These are phyloP conservation scores for Phytophthora pluvialis DNA, from an alignment of 352 stramenopile genomes.

Conservation along the genomic window DNA sequence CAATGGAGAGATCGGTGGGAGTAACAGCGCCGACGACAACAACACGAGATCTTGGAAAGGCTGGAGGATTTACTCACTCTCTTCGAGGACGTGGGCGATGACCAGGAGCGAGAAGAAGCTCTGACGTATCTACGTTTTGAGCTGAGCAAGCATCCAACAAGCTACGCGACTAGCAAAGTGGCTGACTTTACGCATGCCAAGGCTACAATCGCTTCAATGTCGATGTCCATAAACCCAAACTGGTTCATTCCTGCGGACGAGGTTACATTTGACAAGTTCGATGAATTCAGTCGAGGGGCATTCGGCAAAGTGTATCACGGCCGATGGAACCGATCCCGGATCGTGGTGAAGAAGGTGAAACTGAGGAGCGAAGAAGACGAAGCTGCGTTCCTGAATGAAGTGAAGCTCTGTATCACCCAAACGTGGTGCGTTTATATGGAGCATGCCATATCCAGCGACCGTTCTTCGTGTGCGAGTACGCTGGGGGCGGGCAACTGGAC, in stretches of 20 bases:
- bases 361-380: slow-evolving; percentile 14
- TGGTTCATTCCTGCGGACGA: slow-evolving; percentile 30
- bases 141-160: slow-evolving; percentile 19
- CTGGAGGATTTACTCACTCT: slow-evolving; percentile 3
- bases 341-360: slow-evolving; percentile 34
- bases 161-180: slow-evolving; percentile 7
- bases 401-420: slow-evolving; percentile 14
- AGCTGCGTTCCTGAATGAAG: slow-evolving; percentile 24
- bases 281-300: slow-evolving; percentile 23
- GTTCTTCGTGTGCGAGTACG: slow-evolving; percentile 26
- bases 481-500: slow-evolving; percentile 12
- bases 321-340: slow-evolving; percentile 23
- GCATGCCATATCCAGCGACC: slow-evolving; percentile 7
- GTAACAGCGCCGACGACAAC: not conserved
- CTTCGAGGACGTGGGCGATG: not conserved
- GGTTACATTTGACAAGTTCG: slow-evolving; percentile 22
- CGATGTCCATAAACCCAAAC: not conserved
- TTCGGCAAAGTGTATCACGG: slow-evolving; percentile 20
- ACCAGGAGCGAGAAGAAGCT: slow-evolving; percentile 15
- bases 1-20: slow-evolving; percentile 18
- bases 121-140: slow-evolving; percentile 22
- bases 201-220: not conserved
- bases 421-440: slow-evolving; percentile 17
- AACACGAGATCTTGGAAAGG: slow-evolving; percentile 15
- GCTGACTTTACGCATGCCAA: slow-evolving; percentile 5